A percentile compares a stretch with the other conserved stretches of the same genome.
Evolutionary conservation across 257 asterid genomes (phyloP).

Genomic region (Galeopsis tetrahit): DNA sequence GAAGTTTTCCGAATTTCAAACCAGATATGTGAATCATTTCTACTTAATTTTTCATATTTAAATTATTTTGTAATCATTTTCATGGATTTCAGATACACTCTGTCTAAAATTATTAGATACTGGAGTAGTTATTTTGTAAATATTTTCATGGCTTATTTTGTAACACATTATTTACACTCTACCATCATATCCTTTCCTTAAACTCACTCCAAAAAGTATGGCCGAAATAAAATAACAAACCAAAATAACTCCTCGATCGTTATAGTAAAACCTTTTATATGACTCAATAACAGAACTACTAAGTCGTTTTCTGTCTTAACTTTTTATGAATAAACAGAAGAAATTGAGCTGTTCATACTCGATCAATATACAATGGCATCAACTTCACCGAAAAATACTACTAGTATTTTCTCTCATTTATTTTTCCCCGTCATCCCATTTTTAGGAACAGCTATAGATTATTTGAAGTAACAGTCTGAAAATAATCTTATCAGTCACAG

Average conservation of each 20-base stretch:
- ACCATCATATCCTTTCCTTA: not conserved
- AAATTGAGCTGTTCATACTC: not conserved
- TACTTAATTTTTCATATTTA: not conserved
- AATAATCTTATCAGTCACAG: not conserved
- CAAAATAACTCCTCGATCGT: not conserved
- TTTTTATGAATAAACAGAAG: not conserved
- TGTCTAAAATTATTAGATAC: not conserved
- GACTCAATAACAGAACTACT: not conserved
- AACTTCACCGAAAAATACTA: not conserved
- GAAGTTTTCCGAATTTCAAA: conserved; percentile 7
- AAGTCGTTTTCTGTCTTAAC: not conserved
- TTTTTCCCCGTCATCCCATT: not conserved
- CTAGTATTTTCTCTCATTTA: not conserved
- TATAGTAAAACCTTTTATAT: not conserved
- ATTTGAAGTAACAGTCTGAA: not conserved
- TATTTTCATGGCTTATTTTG: too few relatives aligned
- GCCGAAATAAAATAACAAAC: not conserved
- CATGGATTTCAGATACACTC: not conserved
- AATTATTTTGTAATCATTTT: not conserved
- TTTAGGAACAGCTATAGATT: not conserved
- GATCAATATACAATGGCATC: not conserved
- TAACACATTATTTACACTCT: not conserved
- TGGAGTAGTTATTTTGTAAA: too few relatives aligned
- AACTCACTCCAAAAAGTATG: not conserved
- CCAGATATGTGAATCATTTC: not conserved